phyloP scores from a whole-genome alignment of 1,284 basidiomycete species.

The Agaricales sp. region DNA sequence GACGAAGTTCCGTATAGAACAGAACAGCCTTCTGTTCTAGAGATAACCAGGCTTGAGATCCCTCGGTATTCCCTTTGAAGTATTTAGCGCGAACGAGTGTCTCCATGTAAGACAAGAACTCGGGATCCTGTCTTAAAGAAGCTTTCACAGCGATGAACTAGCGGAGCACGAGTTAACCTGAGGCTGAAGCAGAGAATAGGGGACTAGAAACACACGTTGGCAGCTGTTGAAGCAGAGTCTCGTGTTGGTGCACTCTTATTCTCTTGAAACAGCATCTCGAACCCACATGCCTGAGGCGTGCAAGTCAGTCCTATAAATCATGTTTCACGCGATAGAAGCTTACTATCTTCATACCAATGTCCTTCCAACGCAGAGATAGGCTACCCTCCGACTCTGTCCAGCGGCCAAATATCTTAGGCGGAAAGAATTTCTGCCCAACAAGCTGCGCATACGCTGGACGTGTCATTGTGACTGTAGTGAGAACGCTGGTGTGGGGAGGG shows the following conservation, averaged over 20 bases:
- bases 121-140: slow-evolving; percentile 48
- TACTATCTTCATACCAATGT: slow-evolving; percentile 87
- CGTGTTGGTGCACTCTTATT: slow-evolving; percentile 41
- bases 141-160: slow-evolving; percentile 57
- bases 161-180: not conserved
- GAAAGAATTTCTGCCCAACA: slow-evolving; percentile 83
- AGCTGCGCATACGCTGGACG: slow-evolving; percentile 90
- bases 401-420: slow-evolving; percentile 83
- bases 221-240: slow-evolving; percentile 23
- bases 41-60: slow-evolving; percentile 64
- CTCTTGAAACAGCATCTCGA: slow-evolving; percentile 90
- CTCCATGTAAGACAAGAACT: slow-evolving; percentile 60
- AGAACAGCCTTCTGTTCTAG: slow-evolving; percentile 63
- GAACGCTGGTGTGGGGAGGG: slow-evolving; percentile 55
- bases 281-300: slow-evolving; percentile 70
- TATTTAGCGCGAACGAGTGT: slow-evolving; percentile 57
- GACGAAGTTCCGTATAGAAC: slow-evolving; percentile 53
- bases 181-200: not conserved
- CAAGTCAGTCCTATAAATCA: not conserved
- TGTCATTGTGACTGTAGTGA: slow-evolving; percentile 66
- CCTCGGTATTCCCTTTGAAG: slow-evolving; percentile 68
- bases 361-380: slow-evolving; percentile 63
- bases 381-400: slow-evolving; percentile 56
- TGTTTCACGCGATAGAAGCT: too few relatives aligned
- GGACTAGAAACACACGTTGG: slow-evolving; percentile 37